phyloP scores from a whole-genome alignment of 768 basidiomycete species.

The Melanogaster broomeanus region DNA sequence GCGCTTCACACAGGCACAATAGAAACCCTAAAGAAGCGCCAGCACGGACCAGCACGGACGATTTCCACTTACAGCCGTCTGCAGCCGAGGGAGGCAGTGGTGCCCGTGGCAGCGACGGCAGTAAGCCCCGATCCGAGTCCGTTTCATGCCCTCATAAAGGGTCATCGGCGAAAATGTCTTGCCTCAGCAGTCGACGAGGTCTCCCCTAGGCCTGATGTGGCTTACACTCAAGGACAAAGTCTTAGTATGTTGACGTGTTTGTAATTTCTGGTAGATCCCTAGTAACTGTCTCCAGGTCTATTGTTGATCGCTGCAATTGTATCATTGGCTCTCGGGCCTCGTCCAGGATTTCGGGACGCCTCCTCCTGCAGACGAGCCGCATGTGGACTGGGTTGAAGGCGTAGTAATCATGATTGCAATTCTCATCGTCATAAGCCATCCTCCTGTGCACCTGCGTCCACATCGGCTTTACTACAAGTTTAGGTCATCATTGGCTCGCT shows the following conservation, averaged over 20 bases:
- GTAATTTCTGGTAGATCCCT: conserved; percentile 2
- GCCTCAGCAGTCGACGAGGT: conserved; percentile 68
- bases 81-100: too few relatives aligned
- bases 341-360: conserved; percentile 89
- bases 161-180: conserved; percentile 79
- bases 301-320: conserved; percentile 91
- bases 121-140: too few relatives aligned
- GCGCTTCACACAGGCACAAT: conserved; percentile 36
- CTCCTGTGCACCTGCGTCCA: neutral
- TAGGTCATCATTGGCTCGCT: conserved; percentile 89
- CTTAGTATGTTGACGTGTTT: conserved; percentile 51
- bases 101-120: too few relatives aligned
- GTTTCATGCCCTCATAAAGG: conserved; percentile 49
- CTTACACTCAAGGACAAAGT: conserved; percentile 89
- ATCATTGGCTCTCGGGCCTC: conserved; percentile 89
- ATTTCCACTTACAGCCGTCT: too few relatives aligned
- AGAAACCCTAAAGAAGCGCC: conserved; percentile 8
- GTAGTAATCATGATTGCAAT: conserved; percentile 79
- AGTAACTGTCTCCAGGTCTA: conserved; percentile 56
- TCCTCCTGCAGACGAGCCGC: conserved; percentile 58
- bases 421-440: conserved; percentile 61
- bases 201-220: conserved; percentile 79
- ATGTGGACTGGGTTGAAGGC: conserved; percentile 97
- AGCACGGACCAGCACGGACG: too few relatives aligned
- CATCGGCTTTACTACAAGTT: neutral